phyloP scores from a whole-genome alignment of 495 filamentous ascomycete species.

The Penicillium subrubescens region DNA sequence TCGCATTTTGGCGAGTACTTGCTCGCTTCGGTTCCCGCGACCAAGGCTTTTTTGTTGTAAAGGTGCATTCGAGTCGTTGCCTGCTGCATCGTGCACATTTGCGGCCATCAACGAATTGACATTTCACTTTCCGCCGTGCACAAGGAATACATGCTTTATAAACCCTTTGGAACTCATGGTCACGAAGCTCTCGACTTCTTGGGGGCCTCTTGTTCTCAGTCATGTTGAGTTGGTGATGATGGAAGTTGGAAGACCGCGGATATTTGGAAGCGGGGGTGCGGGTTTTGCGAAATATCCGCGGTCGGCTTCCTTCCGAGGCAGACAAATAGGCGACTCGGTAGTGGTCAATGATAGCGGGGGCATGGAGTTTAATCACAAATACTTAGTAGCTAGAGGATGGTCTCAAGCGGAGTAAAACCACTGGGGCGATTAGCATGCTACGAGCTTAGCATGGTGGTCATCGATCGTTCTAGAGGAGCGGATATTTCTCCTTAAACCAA shows the following conservation, averaged over 20 bases:
- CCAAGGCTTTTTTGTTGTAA: conserved; percentile 29
- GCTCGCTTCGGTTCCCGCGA: conserved; percentile 11
- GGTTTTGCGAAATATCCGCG: conserved; percentile 17
- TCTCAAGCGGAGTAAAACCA: too few species aligned
- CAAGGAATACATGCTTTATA: conserved; percentile 36
- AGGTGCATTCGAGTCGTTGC: conserved; percentile 23
- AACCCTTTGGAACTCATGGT: conserved; percentile 29
- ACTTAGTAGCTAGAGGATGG: too few species aligned
- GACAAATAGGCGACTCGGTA: too few species aligned
- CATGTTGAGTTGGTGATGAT: not conserved
- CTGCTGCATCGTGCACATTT: conserved; percentile 26
- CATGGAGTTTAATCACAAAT: not conserved
- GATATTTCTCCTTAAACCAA: too few species aligned
- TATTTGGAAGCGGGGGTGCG: conserved; percentile 9
- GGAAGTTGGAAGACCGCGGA: not conserved
- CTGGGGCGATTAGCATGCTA: too few species aligned
- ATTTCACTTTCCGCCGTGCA: conserved; percentile 33
- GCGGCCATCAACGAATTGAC: conserved; percentile 13
- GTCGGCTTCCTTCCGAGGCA: not conserved
- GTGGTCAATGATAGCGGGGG: not conserved
- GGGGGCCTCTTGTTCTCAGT: conserved; percentile 11
- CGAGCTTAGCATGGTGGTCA: too few species aligned
- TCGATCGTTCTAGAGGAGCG: too few species aligned
- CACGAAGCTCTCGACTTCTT: conserved; percentile 8
- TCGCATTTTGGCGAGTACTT: not conserved